Evolutionary conservation across 768 basidiomycete species (phyloP).

Genomic region (Cubamyces lactineus): DNA sequence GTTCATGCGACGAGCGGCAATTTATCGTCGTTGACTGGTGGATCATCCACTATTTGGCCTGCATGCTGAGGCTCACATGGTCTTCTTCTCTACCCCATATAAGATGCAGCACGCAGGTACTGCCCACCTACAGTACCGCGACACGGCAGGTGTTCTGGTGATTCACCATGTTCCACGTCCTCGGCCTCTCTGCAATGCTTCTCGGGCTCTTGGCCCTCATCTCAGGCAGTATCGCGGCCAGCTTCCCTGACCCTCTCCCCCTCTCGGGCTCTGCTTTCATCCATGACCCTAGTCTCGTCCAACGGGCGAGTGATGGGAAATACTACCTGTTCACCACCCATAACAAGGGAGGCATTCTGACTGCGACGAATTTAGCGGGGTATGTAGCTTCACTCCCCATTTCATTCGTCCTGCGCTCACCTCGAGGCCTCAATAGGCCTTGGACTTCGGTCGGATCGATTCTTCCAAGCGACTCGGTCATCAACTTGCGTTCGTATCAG

Average conservation of each 20-base stretch:
- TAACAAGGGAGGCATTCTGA: slow-evolving; percentile 22
- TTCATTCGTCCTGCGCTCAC: neutral
- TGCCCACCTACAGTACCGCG: neutral
- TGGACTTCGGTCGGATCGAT: slow-evolving; percentile 28
- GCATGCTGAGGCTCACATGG: slow-evolving; percentile 1
- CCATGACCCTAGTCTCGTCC: slow-evolving; percentile 25
- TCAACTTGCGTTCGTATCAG: slow-evolving; percentile 18
- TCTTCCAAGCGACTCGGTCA: slow-evolving; percentile 22
- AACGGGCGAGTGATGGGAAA: slow-evolving; percentile 23
- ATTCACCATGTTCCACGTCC: neutral
- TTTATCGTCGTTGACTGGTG: neutral
- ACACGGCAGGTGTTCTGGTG: neutral
- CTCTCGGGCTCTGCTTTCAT: slow-evolving; percentile 16
- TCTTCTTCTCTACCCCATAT: neutral
- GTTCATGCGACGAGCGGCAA: neutral
- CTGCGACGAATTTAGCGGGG: slow-evolving; percentile 25
- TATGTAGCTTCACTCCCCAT: neutral
- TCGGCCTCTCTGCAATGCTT: neutral
- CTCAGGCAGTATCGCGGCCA: slow-evolving; percentile 2
- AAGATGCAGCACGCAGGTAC: neutral
- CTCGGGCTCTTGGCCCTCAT: neutral
- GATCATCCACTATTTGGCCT: neutral
- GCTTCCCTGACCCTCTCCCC: slow-evolving; percentile 18
- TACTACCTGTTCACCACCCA: slow-evolving; percentile 29
- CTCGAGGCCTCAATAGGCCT: slow-evolving; percentile 10